Evolutionary conservation across 2,329 filamentous ascomycete genomes (phyloP), one percentile per base, ranked within the genome.

Genomic region (Scytalidium sp.): DNA sequence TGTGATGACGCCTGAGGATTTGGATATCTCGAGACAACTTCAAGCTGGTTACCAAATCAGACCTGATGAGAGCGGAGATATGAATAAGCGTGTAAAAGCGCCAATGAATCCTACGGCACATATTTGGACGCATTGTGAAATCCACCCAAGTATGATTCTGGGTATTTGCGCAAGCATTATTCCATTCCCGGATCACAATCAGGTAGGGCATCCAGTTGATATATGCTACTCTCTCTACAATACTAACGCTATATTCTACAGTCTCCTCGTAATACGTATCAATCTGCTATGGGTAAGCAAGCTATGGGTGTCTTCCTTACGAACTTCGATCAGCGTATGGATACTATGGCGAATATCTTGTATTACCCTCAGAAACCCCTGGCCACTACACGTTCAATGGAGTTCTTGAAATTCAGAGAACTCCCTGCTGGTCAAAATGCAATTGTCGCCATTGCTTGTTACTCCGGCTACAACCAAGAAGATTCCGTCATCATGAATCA

Each of bases 401-500:
- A 99, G 69, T 97, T 95, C 70, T 77, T 99, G 61, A 96, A 96
- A 65, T 99, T 99, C 85, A 84, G 94, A 72, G 94, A 99, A 70
- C 76, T 99, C 51, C 94, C 94, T 17, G 94, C 94, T 15, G 94
- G 94, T 2, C 94, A 99, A 69, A 99, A 99, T 64, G 94, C 94
- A 19, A 99, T 99, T 61, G 94, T 99, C 11, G 95, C 94, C 39
- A 99, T 99, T 71, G 85, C 91, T 52, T 95, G 89, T 68, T 99
- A 99, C 73, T 96, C 92, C 48, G 94, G 94, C 52, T 99, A 99
- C 77, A 99, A 99, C 71, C 95, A 99, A 69, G 94, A 99, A 90
- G 94, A 99, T 84, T 99, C 94, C 59, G 93, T 99, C 59, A 96
- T 99, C 64, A 97, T 99, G 94, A 99, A 99, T 70, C 94, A 99